phyloP scores from a whole-genome alignment of 2,329 filamentous ascomycete genomes.

The Penicillium sp. region DNA sequence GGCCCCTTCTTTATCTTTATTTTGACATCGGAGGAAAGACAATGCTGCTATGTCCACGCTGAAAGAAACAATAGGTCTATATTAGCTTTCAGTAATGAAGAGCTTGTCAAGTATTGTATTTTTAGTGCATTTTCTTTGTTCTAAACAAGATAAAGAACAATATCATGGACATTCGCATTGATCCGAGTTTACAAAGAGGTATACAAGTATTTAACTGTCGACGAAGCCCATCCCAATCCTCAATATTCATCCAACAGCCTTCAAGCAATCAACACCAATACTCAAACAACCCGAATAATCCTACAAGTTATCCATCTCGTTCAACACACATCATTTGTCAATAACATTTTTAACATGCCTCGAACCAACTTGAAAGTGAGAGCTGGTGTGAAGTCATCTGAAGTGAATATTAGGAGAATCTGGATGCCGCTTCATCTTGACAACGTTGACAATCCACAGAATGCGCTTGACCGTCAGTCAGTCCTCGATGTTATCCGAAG shows the following conservation, averaged over 20 bases:
- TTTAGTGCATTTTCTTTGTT: neutral
- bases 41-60: neutral
- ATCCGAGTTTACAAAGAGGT: neutral
- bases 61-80: neutral
- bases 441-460: neutral
- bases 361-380: neutral
- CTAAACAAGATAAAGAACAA: neutral
- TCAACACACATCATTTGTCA: neutral
- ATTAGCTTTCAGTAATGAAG: neutral
- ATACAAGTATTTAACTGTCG: neutral
- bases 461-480: neutral
- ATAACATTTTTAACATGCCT: neutral
- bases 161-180: neutral
- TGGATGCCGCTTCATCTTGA: neutral
- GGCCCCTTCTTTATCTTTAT: neutral
- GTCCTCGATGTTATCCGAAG: neutral
- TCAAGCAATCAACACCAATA: neutral
- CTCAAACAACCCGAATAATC: neutral
- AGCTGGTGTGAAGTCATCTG: accelerated
- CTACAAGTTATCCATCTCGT: neutral
- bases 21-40: neutral
- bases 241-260: neutral
- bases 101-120: neutral
- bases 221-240: neutral
- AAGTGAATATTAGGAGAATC: neutral